Evolutionary conservation across 2,329 filamentous ascomycete species (phyloP).

Genomic region (Metarhizium brunneum): DNA sequence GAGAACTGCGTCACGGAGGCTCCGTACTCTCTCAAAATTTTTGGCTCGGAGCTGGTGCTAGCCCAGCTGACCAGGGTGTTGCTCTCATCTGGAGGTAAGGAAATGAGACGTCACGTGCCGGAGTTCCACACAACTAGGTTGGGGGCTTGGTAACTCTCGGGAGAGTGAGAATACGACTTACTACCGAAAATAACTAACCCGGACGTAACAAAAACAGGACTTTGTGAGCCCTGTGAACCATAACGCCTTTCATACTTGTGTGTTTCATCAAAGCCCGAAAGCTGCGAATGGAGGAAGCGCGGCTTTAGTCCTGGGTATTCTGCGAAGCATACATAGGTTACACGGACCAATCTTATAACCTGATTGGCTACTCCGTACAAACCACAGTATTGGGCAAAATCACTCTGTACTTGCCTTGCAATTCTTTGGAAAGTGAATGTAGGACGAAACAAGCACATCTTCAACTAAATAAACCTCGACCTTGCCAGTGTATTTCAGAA

Average conservation of each 20-base stretch:
- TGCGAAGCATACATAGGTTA: not conserved
- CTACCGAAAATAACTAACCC: not conserved
- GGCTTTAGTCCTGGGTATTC: not conserved
- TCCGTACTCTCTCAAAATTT: constrained; percentile 2
- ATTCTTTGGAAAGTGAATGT: too few species aligned
- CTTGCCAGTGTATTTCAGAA: too few species aligned
- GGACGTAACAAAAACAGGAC: not conserved
- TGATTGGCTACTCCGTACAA: not conserved
- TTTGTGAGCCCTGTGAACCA: too few species aligned
- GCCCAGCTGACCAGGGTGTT: not conserved
- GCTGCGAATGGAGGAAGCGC: not conserved
- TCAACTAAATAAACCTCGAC: too few species aligned
- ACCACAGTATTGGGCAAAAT: not conserved
- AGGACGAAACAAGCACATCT: too few species aligned
- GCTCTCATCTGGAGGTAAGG: constrained; percentile 1
- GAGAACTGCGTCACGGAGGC: not conserved
- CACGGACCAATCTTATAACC: not conserved
- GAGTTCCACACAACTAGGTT: not conserved
- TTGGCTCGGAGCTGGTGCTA: not conserved
- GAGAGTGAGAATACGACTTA: too few species aligned
- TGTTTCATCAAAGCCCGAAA: not conserved
- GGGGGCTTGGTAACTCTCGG: too few species aligned
- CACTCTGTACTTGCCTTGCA: too few species aligned
- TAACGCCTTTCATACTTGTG: not conserved
- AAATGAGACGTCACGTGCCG: constrained; percentile 4